phyloP scores from a whole-genome alignment of 2,329 filamentous ascomycete species.

The Magnaporthiopsis rhizophila region DNA sequence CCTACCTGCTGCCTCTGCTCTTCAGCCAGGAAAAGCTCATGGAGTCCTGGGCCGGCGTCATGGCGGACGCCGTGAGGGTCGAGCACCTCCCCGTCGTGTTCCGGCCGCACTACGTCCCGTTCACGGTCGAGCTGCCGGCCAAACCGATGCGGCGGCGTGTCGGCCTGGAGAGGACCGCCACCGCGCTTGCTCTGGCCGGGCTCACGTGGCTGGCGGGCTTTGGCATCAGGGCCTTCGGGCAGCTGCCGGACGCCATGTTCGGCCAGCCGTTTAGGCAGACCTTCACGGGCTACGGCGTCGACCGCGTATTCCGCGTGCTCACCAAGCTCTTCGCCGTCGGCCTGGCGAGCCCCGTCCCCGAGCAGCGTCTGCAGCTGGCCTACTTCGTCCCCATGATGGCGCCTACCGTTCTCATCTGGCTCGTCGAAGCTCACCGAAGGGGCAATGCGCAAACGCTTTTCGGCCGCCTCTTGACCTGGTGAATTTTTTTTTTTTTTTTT shows the following conservation, averaged over 20 bases:
- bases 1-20: neutral
- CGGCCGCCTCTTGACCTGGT: slow-evolving; percentile 1
- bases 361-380: slow-evolving; percentile 8
- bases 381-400: slow-evolving; percentile 10
- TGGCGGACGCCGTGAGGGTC: neutral
- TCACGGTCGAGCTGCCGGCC: slow-evolving; percentile 12
- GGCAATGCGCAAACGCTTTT: slow-evolving; percentile 6
- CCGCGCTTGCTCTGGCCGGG: neutral
- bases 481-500: neutral
- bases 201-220: neutral
- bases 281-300: neutral
- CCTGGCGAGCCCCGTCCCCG: neutral
- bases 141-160: neutral
- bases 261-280: neutral
- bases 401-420: slow-evolving; percentile 11
- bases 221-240: neutral
- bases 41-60: neutral
- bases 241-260: slow-evolving; percentile 1
- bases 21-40: neutral
- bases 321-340: neutral
- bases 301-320: neutral
- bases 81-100: slow-evolving; percentile 2
- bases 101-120: slow-evolving; percentile 8
- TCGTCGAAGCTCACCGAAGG: slow-evolving; percentile 11
- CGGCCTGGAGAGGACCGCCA: neutral